These are phyloP conservation scores for Trametes polyzona DNA, from an alignment of 1,284 basidiomycete genomes.

Conservation along the genomic window DNA sequence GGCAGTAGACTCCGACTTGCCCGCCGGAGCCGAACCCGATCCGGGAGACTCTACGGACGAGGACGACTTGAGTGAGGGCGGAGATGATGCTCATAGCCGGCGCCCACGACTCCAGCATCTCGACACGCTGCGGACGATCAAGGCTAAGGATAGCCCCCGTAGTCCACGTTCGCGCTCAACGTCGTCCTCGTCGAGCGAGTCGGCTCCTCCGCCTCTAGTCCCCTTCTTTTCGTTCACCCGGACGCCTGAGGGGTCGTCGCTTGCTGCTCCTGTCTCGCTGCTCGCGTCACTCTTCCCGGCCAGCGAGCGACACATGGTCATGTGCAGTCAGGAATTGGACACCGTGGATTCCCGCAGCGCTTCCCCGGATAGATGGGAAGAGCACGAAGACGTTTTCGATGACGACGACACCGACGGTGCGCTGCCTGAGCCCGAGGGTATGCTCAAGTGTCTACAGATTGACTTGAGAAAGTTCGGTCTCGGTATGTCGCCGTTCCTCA, in stretches of 20 bases:
- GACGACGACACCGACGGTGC: slow-evolving; percentile 40
- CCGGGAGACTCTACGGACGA: slow-evolving; percentile 15
- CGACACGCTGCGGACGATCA: slow-evolving; percentile 19
- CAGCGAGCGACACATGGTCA: slow-evolving; percentile 72
- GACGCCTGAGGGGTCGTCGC: slow-evolving; percentile 72
- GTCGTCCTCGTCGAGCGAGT: slow-evolving; percentile 22
- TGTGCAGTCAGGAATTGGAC: slow-evolving; percentile 69
- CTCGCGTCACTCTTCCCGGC: slow-evolving; percentile 69
- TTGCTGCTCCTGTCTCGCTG: slow-evolving; percentile 65
- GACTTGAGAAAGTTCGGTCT: slow-evolving; percentile 71
- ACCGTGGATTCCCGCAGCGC: slow-evolving; percentile 50
- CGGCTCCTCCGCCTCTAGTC: slow-evolving; percentile 36
- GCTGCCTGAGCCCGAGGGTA: slow-evolving; percentile 39
- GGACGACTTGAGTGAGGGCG: slow-evolving; percentile 25
- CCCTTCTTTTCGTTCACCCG: slow-evolving; percentile 80
- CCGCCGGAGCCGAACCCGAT: slow-evolving; percentile 13
- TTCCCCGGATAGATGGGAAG: slow-evolving; percentile 35
- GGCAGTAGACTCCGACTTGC: slow-evolving; percentile 22
- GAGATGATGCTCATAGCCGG: slow-evolving; percentile 6
- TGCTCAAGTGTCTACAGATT: slow-evolving; percentile 68
- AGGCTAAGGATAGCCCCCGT: background rate
- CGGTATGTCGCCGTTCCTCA: slow-evolving; percentile 45
- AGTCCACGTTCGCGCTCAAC: slow-evolving; percentile 22
- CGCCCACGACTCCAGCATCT: slow-evolving; percentile 18
- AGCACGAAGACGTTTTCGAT: slow-evolving; percentile 38